Evolutionary conservation across 108 stramenopile genomes (phyloP).

Genomic region (Cylindrotheca closterium): DNA sequence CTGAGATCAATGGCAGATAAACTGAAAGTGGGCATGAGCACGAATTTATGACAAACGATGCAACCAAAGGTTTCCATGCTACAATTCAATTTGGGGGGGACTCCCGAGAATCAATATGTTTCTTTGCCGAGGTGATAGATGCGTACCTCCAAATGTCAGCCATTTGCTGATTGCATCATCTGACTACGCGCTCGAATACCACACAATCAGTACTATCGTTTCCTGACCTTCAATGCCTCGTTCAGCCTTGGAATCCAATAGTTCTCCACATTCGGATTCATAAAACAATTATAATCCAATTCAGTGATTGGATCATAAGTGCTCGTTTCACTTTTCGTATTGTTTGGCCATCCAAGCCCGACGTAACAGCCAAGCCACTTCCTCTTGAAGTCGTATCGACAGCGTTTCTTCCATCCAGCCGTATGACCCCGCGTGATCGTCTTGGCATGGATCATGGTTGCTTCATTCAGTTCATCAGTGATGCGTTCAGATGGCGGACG

Average conservation of each 20-base stretch:
- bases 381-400: slow-evolving; percentile 8
- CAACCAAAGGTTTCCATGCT: too few species aligned
- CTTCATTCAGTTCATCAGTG: slow-evolving; percentile 69
- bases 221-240: slow-evolving; percentile 24
- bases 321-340: neutral
- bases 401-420: slow-evolving; percentile 8
- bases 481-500: slow-evolving; percentile 28
- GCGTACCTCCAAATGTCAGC: too few species aligned
- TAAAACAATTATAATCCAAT: slow-evolving; percentile 60
- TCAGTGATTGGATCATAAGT: slow-evolving; percentile 21
- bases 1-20: too few species aligned
- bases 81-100: too few species aligned
- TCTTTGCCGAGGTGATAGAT: too few species aligned
- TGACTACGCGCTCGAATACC: too few species aligned
- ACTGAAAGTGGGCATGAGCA: too few species aligned
- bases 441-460: slow-evolving; percentile 82
- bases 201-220: too few species aligned
- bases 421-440: neutral
- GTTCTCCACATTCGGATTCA: slow-evolving; percentile 39
- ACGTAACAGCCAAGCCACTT: slow-evolving; percentile 8
- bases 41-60: too few species aligned
- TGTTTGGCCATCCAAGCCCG: slow-evolving; percentile 15
- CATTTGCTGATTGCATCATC: too few species aligned
- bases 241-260: slow-evolving; percentile 52
- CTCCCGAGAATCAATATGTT: too few species aligned